These are phyloP conservation scores for Globisporangium spiculum DNA, from an alignment of 352 stramenopile genomes.

Conservation along the genomic window DNA sequence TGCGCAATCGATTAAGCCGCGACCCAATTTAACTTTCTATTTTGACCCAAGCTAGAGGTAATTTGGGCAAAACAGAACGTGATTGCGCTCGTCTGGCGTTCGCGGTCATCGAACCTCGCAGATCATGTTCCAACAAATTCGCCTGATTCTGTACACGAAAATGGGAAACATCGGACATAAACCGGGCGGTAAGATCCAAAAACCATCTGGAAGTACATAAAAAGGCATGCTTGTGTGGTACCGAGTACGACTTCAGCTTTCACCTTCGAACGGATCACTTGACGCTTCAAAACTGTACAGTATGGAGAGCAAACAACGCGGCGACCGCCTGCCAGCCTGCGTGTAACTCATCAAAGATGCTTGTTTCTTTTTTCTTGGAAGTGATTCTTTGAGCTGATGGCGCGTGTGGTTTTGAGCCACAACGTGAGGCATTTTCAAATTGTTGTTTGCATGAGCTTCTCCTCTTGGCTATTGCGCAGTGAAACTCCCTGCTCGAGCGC, in stretches of 20 bases:
- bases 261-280: conserved; percentile 2
- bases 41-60: neutral
- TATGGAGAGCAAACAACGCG: neutral
- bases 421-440: no score
- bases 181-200: neutral
- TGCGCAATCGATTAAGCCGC: neutral
- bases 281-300: neutral
- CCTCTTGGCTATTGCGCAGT: no score
- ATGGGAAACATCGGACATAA: neutral
- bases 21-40: neutral
- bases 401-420: neutral
- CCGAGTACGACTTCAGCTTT: neutral
- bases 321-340: neutral
- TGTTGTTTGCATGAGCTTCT: no score
- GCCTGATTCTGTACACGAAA: neutral
- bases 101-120: neutral
- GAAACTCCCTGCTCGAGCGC: no score
- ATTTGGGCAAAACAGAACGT: neutral
- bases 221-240: neutral
- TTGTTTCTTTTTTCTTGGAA: neutral
- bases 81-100: neutral
- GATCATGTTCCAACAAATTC: conserved; percentile 3
- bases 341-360: conserved; percentile 6
- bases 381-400: neutral
- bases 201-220: neutral